Evolutionary conservation across 768 basidiomycete genomes (phyloP), one percentile per base, ranked within the genome.

Genomic region (Roridomyces roridus): DNA sequence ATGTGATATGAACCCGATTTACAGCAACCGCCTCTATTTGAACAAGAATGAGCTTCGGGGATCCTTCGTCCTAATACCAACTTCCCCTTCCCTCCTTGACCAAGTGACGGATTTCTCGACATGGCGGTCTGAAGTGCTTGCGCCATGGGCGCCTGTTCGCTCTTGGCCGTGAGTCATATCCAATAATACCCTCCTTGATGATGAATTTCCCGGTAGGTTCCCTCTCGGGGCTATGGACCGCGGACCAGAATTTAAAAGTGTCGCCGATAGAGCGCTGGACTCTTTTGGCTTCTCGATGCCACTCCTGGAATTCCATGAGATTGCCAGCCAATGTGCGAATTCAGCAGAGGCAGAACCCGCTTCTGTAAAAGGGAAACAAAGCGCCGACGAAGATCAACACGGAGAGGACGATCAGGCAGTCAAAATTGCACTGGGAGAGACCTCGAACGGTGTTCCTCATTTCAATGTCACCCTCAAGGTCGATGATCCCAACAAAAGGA

Each of bases 91-190:
- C 1, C 51, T 62, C 5, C 8, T 52, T 8, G 51, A 62, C 24
- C 18, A 54, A 34, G 47, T 62, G 5, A 41, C n/a, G 0, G 31
- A 54, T 44, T 53, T 57, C 45, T 62, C 60, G 2, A 48, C 50
- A 7, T 62, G 60, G 60, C 39, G 28, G 7, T 56, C 60, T 6
- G 56, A 57, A 6, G 37, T 20, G 35, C 23, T 8, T 11, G 21
- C 45, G 7, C 56, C 46, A 0, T n/a, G n/a, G n/a, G n/a, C n/a
- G n/a, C 51, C 55, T 5, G 50, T 48, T 49, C 60, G 60, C 29
- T 28, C 51, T 11, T 62, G 60, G 60, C 60, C 60, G 55, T 62
- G 15, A 18, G 59, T 46, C n/a, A n/a, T n/a, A 17, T 36, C 34
- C 7, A n/a, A 18, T 18, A 20, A 4, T 23, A 10, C n/a, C n/a